phyloP scores from a whole-genome alignment of 2,329 filamentous ascomycete genomes.

The Escovopsis weberi region DNA sequence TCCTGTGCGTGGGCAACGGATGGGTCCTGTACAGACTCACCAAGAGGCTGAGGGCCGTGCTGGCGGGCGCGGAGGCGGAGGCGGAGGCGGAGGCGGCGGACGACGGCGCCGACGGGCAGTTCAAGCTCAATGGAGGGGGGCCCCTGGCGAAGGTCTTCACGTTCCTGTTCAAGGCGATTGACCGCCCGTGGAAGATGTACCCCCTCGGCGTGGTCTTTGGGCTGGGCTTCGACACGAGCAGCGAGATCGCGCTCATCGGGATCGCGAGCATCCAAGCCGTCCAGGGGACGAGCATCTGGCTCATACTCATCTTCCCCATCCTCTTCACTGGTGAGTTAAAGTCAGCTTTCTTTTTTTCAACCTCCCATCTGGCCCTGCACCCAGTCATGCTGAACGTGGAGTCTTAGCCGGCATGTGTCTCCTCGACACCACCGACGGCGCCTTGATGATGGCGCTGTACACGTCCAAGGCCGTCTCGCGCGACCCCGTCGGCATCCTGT shows the following conservation, averaged over 20 bases:
- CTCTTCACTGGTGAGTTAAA: constrained; percentile 59
- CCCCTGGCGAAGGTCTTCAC: constrained; percentile 59
- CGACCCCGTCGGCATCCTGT: constrained; percentile 78
- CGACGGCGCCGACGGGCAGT: constrained; percentile 27
- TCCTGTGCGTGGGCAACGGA: constrained; percentile 70
- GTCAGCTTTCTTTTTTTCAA: too few relatives aligned
- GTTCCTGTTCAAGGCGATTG: constrained; percentile 59
- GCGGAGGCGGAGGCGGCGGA: constrained; percentile 15
- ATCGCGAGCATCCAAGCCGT: constrained; percentile 81
- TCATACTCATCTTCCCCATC: constrained; percentile 82
- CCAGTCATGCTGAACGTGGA: background rate
- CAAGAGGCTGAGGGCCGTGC: constrained; percentile 47
- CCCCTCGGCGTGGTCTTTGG: constrained; percentile 80
- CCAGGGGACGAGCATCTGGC: constrained; percentile 78
- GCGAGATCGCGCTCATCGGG: constrained; percentile 81
- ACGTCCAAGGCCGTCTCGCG: constrained; percentile 63
- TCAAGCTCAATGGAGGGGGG: constrained; percentile 63
- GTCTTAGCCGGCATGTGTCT: constrained; percentile 79
- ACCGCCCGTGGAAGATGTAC: constrained; percentile 89
- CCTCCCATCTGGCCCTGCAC: too few relatives aligned
- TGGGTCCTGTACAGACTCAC: constrained; percentile 75
- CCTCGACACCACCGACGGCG: constrained; percentile 82
- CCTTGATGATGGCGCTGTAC: constrained; percentile 90
- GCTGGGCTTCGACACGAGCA: constrained; percentile 88
- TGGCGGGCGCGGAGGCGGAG: constrained; percentile 24